Base-by-base conservation (phyloP, 306 rosid species). In the Sindora glabra region DNA sequence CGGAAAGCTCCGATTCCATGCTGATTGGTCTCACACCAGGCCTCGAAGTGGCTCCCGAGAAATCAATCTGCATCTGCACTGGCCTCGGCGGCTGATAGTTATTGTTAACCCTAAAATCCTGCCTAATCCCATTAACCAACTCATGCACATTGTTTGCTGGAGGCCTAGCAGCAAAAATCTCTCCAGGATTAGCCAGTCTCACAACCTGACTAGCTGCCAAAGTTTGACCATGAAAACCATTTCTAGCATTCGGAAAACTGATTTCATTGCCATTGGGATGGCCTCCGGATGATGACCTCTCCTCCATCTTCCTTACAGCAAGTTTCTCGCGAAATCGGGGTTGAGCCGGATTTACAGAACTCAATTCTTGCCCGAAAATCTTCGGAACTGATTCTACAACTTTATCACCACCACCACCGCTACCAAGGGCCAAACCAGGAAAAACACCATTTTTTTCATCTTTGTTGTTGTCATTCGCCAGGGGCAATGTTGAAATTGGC, bases 261-360 rank as follows among this genome's bases (percentile, higher is more conserved):
- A 77, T 68, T n/a, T n/a, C n/a, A n/a, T 67, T 86, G 37, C 84
- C 87, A 63, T 77, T 83, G 2, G 86, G 67, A 6, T 66, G 77
- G 34, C 67, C 75, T 47, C 70, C 85, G 85, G 87, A 81, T 3
- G 83, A 68, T 3, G 83, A 68, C 67, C 83, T 72, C 54, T 86
- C 89, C 34, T 88, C 95, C 96, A 81, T 63, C 66, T 91, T 88
- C 58, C 98, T 81, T 62, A 91, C 59, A 19, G 96, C 95, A 62
- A 91, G 89, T 58, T 91, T 87, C 84, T 91, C 96, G 48, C 96
- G 64, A 65, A 80, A 79, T 53, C 74, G 84, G 15, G 97, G 64
- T n/a, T 80, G 70, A 17, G 47, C 76, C 6, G 52, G 11, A 52
- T 65, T 69, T 62, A 71, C 75, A 0, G 83, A 41, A 59, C 72